Base-by-base conservation (phyloP, 192 early-diverging fungal genomes). In the Umbelopsis sp. region DNA sequence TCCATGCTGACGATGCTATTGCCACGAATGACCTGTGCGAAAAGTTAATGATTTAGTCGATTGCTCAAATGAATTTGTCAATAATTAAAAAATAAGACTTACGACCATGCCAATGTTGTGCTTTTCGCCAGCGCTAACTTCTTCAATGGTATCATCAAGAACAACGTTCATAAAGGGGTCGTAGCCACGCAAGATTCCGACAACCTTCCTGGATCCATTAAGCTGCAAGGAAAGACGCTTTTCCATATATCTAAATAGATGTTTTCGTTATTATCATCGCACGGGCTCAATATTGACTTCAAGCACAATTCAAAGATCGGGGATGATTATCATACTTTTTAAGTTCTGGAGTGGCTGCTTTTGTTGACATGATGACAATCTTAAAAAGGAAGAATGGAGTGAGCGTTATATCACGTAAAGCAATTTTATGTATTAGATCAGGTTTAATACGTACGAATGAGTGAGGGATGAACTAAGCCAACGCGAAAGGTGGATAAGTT, bases 141-240 rank as follows among this genome's bases (percentile, higher is more conserved):
- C 90, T 77, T 99, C 97, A 33, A 90, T 83, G 25, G 95, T 88
- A 47, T 98, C 94, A 68, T 95, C 97, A 71, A 99, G 79, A 41
- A 98, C 95, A 71, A 99, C 75, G 85, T 99, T 99, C 98, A 99
- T 97, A 83, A 98, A 99, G 20, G 98, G 91, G 75, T 99, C 98
- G 75, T 89, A 99, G n/a, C 98, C 97, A 49, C 98, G 92, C 75
- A 99, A 89, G 41, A 98, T 82, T 41, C 98, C 98, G n/a, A 89
- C 92, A 37, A 99, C 92, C 73, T 90, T 88, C 52, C 98, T 87
- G 76, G 87, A 88, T 48, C 92, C 94, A 79, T 98, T 99, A 65
- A 99, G 83, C 73, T 96, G 91, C 64, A 98, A 82, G 70, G 88
- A 89, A 71, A 99, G 81, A 61, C 85, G 89, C 85, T 98, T 98